Conservation (phyloP, 805 yeast species). For the Suhomyces kilbournensis region DNA sequence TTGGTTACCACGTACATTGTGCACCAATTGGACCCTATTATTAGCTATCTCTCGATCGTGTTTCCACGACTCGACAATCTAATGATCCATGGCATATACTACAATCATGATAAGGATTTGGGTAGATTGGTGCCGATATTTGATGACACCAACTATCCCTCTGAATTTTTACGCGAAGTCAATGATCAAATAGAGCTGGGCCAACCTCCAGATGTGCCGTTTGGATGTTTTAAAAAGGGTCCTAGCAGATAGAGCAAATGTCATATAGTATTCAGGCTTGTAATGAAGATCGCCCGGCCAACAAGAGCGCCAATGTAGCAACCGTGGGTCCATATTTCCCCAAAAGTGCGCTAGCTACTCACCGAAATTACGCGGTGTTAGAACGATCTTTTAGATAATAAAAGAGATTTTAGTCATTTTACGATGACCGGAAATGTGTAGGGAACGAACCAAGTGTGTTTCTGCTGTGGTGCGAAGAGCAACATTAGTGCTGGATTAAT, state of each 20-base stretch:
- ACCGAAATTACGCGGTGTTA: constrained; percentile 5
- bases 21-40: constrained; percentile 34
- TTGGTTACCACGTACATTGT: constrained; percentile 32
- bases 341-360: neutral
- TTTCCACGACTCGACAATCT: constrained; percentile 25
- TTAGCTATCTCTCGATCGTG: constrained; percentile 20
- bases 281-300: constrained; percentile 6
- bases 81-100: constrained; percentile 36
- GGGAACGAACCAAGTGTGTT: neutral
- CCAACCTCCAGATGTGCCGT: constrained; percentile 1
- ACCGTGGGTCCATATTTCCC: neutral
- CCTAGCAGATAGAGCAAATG: neutral
- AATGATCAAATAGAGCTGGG: neutral
- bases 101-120: constrained; percentile 13
- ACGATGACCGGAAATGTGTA: neutral
- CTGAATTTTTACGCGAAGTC: constrained; percentile 12
- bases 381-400: neutral
- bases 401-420: neutral
- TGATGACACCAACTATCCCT: constrained; percentile 28
- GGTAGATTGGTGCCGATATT: constrained; percentile 22
- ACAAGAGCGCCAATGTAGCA: neutral
- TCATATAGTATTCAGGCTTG: neutral
- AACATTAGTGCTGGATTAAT: neutral
- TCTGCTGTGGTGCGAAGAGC: neutral
- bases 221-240: constrained; percentile 6